Conservation (phyloP, 768 basidiomycete genomes). For the Paxillus rubicundulus region DNA sequence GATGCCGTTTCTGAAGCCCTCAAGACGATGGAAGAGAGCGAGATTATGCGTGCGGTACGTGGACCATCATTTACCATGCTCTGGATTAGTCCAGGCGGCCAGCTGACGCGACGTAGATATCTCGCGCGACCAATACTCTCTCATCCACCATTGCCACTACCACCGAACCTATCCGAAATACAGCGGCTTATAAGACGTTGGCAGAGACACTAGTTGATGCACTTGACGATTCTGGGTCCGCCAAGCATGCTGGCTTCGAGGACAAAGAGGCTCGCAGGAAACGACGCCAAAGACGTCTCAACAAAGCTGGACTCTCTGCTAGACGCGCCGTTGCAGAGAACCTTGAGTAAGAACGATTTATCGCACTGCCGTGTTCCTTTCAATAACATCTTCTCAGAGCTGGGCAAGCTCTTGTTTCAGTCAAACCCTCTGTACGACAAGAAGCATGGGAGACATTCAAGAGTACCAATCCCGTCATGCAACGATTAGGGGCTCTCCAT, state of each 20-base stretch:
- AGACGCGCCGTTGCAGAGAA: constrained; percentile 61
- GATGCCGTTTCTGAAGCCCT: constrained; percentile 94
- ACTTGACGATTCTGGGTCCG: constrained; percentile 88
- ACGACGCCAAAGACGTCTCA: constrained; percentile 75
- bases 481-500: constrained; percentile 53
- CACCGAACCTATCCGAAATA: constrained; percentile 96
- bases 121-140: constrained; percentile 80
- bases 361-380: background rate
- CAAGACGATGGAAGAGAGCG: constrained; percentile 92
- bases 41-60: constrained; percentile 80
- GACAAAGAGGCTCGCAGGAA: constrained; percentile 88
- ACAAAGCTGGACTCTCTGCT: constrained; percentile 71
- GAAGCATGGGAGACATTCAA: constrained; percentile 81
- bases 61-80: background rate
- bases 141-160: constrained; percentile 83
- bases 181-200: constrained; percentile 88
- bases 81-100: background rate
- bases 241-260: constrained; percentile 94
- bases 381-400: constrained; percentile 52
- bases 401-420: constrained; percentile 79
- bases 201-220: constrained; percentile 89
- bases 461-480: constrained; percentile 75
- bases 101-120: constrained; percentile 51
- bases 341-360: constrained; percentile 64
- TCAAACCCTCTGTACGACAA: constrained; percentile 76